These are phyloP conservation scores for Biscutella laevigata DNA, from an alignment of 441 rosid genomes.

Conservation along the genomic window DNA sequence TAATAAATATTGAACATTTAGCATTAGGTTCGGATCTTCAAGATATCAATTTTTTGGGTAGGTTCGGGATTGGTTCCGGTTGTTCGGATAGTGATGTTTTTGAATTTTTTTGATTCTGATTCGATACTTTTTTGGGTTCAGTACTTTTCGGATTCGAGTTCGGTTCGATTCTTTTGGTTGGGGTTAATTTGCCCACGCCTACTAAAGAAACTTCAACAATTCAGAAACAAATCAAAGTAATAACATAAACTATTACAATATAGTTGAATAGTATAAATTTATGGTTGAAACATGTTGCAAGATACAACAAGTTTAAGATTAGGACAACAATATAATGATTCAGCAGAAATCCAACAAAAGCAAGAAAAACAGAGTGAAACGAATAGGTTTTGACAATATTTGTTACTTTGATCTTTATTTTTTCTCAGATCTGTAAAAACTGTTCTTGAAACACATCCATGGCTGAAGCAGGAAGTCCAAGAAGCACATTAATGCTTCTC, in stretches of 20 bases:
- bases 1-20: no score
- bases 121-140: no score
- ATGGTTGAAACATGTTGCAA: conserved; percentile 18
- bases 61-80: no score
- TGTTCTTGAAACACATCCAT: conserved; percentile 59
- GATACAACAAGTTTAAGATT: conserved; percentile 20
- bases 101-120: no score
- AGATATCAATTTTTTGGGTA: no score
- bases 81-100: no score
- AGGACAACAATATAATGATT: conserved; percentile 15
- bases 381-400: conserved; percentile 17
- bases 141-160: no score
- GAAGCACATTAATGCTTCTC: conserved; percentile 69
- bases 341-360: conserved; percentile 1
- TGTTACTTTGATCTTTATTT: background rate
- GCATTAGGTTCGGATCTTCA: no score
- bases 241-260: background rate
- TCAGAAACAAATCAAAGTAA: conserved; percentile 1
- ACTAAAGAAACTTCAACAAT: background rate
- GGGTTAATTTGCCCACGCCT: no score
- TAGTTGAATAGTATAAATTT: conserved; percentile 15
- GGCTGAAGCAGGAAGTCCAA: conserved; percentile 71
- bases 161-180: no score
- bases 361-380: conserved; percentile 19
- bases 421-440: conserved; percentile 31